phyloP scores from a whole-genome alignment of 805 yeast species.

The Myxozyma melibiosi region DNA sequence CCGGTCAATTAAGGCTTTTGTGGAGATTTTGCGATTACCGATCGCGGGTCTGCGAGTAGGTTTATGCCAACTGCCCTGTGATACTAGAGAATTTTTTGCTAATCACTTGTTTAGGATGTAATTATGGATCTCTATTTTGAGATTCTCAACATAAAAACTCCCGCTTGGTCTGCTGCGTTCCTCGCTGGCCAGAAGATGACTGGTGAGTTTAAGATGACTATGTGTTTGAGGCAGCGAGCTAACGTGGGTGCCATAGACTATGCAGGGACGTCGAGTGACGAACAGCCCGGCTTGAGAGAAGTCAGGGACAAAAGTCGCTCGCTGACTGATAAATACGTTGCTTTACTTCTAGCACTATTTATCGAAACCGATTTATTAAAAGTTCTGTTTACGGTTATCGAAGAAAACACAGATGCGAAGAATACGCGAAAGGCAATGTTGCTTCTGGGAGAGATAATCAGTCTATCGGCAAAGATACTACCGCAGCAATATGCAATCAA shows the following conservation, averaged over 20 bases:
- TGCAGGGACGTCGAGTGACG: conserved; percentile 1
- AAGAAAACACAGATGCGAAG: conserved; percentile 44
- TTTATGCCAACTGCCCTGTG: neutral
- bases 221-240: neutral
- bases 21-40: conserved; percentile 64
- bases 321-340: conserved; percentile 61
- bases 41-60: conserved; percentile 48
- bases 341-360: conserved; percentile 60
- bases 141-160: conserved; percentile 59
- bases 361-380: conserved; percentile 40
- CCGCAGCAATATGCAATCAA: conserved; percentile 50
- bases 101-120: conserved; percentile 50
- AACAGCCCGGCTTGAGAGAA: neutral
- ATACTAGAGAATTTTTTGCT: neutral
- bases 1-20: conserved; percentile 56
- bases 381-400: conserved; percentile 21
- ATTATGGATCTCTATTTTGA: conserved; percentile 74
- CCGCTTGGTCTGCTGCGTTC: conserved; percentile 55
- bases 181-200: conserved; percentile 39
- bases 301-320: conserved; percentile 10
- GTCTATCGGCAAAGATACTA: conserved; percentile 55
- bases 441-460: conserved; percentile 63
- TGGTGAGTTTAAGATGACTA: neutral
- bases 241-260: neutral
- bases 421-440: conserved; percentile 61